phyloP scores from a whole-genome alignment of 441 rosid genomes.

The Populus hybrid region DNA sequence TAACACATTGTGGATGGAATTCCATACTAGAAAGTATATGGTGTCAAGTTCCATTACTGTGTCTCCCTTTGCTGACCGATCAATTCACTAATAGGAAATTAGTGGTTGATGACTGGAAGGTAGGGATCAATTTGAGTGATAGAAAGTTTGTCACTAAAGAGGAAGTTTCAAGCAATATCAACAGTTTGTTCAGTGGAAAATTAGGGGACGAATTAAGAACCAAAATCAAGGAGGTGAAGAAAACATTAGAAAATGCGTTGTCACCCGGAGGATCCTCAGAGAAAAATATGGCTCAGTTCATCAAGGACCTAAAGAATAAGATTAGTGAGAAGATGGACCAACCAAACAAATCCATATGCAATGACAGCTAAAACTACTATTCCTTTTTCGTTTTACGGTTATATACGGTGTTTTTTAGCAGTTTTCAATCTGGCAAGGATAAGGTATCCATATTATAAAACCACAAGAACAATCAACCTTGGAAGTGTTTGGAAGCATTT shows the following conservation, averaged over 20 bases:
- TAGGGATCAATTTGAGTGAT: conserved; percentile 50
- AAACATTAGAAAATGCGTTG: conserved; percentile 38
- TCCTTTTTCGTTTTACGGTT: neutral
- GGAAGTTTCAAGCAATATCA: conserved; percentile 39
- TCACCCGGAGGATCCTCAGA: conserved; percentile 47
- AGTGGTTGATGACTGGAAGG: conserved; percentile 64
- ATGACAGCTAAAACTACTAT: neutral
- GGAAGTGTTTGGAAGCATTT: no score
- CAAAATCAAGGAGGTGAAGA: conserved; percentile 32
- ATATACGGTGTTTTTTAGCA: neutral
- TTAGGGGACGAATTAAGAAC: conserved; percentile 27
- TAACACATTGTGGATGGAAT: conserved; percentile 75
- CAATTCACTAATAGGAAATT: conserved; percentile 65
- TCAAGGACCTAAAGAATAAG: conserved; percentile 28
- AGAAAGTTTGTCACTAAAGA: conserved; percentile 29
- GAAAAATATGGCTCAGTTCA: conserved; percentile 37
- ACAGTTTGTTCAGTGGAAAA: conserved; percentile 39
- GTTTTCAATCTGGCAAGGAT: neutral
- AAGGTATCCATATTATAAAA: no score
- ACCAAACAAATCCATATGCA: neutral
- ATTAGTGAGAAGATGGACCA: conserved; percentile 16
- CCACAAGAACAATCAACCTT: no score
- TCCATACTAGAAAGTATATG: conserved; percentile 45
- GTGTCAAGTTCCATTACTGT: conserved; percentile 52
- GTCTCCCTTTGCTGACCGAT: conserved; percentile 58